These are phyloP conservation scores for Podospora fimiseda DNA, from an alignment of 495 filamentous ascomycete genomes.

Conservation along the genomic window DNA sequence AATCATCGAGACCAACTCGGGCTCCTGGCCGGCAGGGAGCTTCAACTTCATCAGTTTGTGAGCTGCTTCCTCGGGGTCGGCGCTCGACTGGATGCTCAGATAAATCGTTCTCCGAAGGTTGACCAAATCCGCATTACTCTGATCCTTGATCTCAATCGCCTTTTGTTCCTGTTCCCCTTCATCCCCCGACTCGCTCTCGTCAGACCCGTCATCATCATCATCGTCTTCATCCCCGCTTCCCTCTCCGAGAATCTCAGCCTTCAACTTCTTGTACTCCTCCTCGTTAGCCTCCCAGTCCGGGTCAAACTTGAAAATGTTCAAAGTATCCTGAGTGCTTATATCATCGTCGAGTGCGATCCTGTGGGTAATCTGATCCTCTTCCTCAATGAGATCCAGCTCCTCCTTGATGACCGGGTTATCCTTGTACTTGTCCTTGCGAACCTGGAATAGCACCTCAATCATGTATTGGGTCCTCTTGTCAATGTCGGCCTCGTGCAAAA, in stretches of 20 bases:
- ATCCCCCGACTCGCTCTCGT: conserved; percentile 66
- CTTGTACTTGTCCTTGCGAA: conserved; percentile 93
- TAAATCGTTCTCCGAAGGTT: conserved; percentile 93
- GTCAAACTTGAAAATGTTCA: conserved; percentile 96
- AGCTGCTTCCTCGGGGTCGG: conserved; percentile 89
- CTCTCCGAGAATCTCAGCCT: conserved; percentile 92
- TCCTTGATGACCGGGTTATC: conserved; percentile 86
- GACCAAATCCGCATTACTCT: conserved; percentile 90
- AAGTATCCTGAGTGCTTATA: conserved; percentile 70
- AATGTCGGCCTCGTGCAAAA: conserved; percentile 91
- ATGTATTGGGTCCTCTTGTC: conserved; percentile 97
- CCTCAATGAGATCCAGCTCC: conserved; percentile 90
- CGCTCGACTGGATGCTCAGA: conserved; percentile 90
- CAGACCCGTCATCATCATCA: conserved; percentile 63
- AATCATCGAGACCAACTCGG: conserved; percentile 90
- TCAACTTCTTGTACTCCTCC: conserved; percentile 78
- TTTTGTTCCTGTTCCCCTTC: conserved; percentile 63
- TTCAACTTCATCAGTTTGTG: conserved; percentile 93
- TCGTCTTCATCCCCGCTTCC: conserved; percentile 71
- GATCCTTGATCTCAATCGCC: conserved; percentile 91
- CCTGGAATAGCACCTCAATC: conserved; percentile 97
- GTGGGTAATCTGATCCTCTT: conserved; percentile 97
- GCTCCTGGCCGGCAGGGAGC: conserved; percentile 79
- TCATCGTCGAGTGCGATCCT: conserved; percentile 70
- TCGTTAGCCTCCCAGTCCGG: conserved; percentile 85